phyloP scores from a whole-genome alignment of 768 basidiomycete species.

The Trametes sanguinea region DNA sequence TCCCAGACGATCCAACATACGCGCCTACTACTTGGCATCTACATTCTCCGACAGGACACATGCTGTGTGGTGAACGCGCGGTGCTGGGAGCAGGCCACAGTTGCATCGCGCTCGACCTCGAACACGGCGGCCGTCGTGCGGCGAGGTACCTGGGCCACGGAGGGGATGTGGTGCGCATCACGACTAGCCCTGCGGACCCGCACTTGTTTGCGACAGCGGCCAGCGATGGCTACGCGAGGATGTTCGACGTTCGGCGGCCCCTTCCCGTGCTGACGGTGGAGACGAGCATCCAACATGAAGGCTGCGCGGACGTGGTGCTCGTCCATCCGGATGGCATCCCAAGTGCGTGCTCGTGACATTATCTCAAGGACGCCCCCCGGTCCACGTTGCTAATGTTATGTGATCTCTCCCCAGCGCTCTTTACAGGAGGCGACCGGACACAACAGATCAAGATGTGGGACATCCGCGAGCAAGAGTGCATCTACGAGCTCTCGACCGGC shows the following conservation, averaged over 20 bases:
- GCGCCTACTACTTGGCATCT: constrained; percentile 28
- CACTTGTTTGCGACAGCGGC: constrained; percentile 40
- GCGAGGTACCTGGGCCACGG: constrained; percentile 43
- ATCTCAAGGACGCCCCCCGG: too few relatives aligned
- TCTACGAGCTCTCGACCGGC: constrained; percentile 48
- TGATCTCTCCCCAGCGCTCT: constrained; percentile 27
- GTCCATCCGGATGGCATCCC: constrained; percentile 43
- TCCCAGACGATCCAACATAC: constrained; percentile 15
- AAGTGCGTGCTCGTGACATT: constrained; percentile 26
- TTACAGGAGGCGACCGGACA: constrained; percentile 33
- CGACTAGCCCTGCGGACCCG: constrained; percentile 38
- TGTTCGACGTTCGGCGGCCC: constrained; percentile 42
- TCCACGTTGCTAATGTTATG: too few relatives aligned
- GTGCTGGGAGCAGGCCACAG: constrained; percentile 10
- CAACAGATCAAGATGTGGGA: constrained; percentile 48
- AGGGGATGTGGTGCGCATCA: constrained; percentile 34
- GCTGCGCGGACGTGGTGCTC: constrained; percentile 29
- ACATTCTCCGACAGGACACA: constrained; percentile 28
- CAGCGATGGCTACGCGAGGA: constrained; percentile 40
- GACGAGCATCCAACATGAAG: constrained; percentile 23
- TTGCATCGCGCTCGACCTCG: constrained; percentile 35
- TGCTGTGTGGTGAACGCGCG: constrained; percentile 29
- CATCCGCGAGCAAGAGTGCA: constrained; percentile 35
- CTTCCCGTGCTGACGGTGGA: constrained; percentile 41
- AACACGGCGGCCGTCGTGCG: constrained; percentile 35